Conservation (phyloP, 345 rosid genomes). For the Gynandropsis gynandra region DNA sequence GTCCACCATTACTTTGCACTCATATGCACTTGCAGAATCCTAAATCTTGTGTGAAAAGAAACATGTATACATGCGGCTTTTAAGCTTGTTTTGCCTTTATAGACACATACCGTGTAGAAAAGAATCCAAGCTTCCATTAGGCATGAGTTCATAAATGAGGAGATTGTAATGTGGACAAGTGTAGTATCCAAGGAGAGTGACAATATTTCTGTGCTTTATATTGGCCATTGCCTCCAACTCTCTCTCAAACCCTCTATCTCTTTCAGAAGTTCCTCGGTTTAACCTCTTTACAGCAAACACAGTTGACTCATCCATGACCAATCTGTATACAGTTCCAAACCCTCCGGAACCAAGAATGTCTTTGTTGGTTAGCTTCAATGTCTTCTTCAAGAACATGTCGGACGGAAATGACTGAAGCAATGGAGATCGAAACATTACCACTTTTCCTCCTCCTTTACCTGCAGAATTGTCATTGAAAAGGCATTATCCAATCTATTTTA, state of each 20-base stretch:
- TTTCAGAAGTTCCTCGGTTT: constrained; percentile 55
- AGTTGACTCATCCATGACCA: constrained; percentile 41
- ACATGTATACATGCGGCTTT: neutral
- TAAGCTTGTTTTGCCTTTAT: neutral
- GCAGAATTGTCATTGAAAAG: neutral
- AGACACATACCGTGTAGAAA: constrained; percentile 43
- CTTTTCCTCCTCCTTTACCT: constrained; percentile 50
- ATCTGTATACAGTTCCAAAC: constrained; percentile 63
- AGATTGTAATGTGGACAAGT: constrained; percentile 55
- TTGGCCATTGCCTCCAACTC: constrained; percentile 83
- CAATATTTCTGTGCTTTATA: constrained; percentile 79
- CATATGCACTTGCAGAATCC: too few relatives aligned
- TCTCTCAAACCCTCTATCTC: constrained; percentile 67
- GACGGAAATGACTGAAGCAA: constrained; percentile 43
- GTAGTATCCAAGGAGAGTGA: constrained; percentile 75
- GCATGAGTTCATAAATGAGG: constrained; percentile 80
- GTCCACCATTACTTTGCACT: too few relatives aligned
- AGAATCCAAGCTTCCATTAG: constrained; percentile 68
- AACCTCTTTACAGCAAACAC: constrained; percentile 78
- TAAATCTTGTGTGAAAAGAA: constrained; percentile 12
- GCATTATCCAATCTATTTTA: too few relatives aligned
- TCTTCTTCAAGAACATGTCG: constrained; percentile 50
- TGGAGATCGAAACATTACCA: constrained; percentile 71
- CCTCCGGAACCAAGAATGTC: constrained; percentile 84
- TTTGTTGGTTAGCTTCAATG: constrained; percentile 51